Conservation (phyloP, 352 stramenopile species). For the Phytophthora vignae region DNA sequence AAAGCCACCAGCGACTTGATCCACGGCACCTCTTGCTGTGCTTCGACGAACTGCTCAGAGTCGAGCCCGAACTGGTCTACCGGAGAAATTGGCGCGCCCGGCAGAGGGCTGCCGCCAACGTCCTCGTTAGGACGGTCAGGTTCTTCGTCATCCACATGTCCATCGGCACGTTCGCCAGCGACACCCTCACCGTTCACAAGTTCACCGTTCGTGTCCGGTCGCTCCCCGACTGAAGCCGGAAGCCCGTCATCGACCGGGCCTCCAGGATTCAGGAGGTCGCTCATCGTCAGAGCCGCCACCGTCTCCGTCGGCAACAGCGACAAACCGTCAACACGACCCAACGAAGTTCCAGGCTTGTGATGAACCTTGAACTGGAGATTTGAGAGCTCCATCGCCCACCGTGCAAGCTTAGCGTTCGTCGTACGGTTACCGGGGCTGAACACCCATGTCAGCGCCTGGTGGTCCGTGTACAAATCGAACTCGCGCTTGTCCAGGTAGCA, state of each 20-base stretch:
- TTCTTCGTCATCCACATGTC: neutral
- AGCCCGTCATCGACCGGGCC: too few relatives aligned
- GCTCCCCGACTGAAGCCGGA: neutral
- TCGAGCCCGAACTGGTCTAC: conserved; percentile 1
- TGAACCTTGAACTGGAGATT: conserved; percentile 5
- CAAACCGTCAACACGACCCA: conserved; percentile 14
- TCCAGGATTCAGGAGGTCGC: neutral
- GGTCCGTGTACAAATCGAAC: conserved; percentile 21
- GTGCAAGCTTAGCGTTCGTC: neutral
- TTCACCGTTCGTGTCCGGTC: neutral
- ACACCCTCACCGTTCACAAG: too few relatives aligned
- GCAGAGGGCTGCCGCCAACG: neutral
- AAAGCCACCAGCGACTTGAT: conserved; percentile 8
- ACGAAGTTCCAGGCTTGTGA: conserved; percentile 1
- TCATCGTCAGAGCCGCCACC: neutral
- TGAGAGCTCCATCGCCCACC: conserved; percentile 7
- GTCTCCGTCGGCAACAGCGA: neutral
- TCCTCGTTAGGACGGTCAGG: neutral
- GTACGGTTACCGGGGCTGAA: conserved; percentile 7
- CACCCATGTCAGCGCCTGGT: conserved; percentile 7
- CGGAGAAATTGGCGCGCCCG: neutral
- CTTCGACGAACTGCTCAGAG: too few relatives aligned
- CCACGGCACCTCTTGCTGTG: neutral
- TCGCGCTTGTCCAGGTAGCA: too few relatives aligned
- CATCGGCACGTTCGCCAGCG: too few relatives aligned